Evolutionary conservation across 164 flowering plant species (phyloP).

Genomic region (Buxus sempervirens): DNA sequence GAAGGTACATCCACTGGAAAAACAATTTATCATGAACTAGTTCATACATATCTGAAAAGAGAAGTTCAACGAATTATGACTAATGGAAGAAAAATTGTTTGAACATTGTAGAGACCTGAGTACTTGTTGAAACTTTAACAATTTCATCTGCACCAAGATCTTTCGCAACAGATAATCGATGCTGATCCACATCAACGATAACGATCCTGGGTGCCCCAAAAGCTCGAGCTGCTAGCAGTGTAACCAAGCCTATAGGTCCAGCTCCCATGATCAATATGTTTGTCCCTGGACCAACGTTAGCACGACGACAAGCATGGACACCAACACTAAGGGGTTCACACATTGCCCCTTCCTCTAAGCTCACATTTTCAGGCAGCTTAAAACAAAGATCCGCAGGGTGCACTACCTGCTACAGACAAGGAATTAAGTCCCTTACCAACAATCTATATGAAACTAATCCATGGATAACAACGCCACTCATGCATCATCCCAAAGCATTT

Average conservation of each 20-base stretch:
- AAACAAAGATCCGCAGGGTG: constrained; percentile 92
- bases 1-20: neutral
- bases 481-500: no score
- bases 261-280: constrained; percentile 88
- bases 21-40: no score
- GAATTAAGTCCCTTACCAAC: neutral
- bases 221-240: constrained; percentile 83
- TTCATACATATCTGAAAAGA: neutral
- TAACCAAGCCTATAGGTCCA: constrained; percentile 93
- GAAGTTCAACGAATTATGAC: no score
- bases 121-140: constrained; percentile 67
- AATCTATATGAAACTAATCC: neutral
- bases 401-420: constrained; percentile 50
- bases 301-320: constrained; percentile 91
- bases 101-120: constrained; percentile 38
- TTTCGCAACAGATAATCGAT: constrained; percentile 80
- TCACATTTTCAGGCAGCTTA: constrained; percentile 86
- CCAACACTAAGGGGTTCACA: constrained; percentile 98
- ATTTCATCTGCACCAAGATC: constrained; percentile 73
- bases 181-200: constrained; percentile 77
- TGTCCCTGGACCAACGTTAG: constrained; percentile 74
- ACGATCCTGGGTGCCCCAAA: constrained; percentile 81
- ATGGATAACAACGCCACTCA: neutral
- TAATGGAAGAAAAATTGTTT: neutral
- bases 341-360: constrained; percentile 99